Percentiles rank a stretch among this genome's conserved stretches.
These are phyloP conservation scores for Fusarium xylarioides DNA, from an alignment of 2,329 filamentous ascomycete species.

Conservation along the genomic window DNA sequence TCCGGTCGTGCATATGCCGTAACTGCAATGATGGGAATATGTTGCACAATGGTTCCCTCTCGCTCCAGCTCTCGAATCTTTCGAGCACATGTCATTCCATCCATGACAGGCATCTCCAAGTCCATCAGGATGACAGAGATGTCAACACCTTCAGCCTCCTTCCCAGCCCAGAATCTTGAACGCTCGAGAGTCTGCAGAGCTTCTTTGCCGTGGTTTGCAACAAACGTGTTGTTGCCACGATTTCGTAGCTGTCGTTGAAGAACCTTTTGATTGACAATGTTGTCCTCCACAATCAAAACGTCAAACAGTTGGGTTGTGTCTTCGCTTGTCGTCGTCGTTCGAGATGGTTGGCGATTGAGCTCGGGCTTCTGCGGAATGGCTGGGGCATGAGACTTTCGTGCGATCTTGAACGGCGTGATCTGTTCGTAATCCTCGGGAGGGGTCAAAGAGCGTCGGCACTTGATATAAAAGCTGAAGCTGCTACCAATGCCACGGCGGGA, in stretches of 20 bases:
- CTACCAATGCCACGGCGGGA: constrained; percentile 74
- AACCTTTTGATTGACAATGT: constrained; percentile 73
- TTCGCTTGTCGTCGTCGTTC: constrained; percentile 9
- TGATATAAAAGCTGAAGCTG: constrained; percentile 81
- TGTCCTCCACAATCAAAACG: constrained; percentile 74
- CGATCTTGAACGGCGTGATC: constrained; percentile 49
- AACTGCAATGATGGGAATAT: constrained; percentile 84
- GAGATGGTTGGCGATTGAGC: constrained; percentile 27
- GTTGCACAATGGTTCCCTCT: constrained; percentile 66
- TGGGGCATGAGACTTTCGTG: constrained; percentile 42
- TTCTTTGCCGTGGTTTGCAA: constrained; percentile 72
- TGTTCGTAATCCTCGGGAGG: constrained; percentile 51
- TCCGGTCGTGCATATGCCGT: constrained; percentile 81
- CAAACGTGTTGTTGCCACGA: constrained; percentile 67
- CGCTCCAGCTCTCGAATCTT: constrained; percentile 74
- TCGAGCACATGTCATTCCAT: constrained; percentile 77
- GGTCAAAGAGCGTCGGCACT: constrained; percentile 65
- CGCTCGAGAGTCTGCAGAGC: constrained; percentile 66
- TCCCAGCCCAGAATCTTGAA: constrained; percentile 65
- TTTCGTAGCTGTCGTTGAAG: constrained; percentile 69
- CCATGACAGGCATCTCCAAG: constrained; percentile 85
- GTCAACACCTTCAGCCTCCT: constrained; percentile 58
- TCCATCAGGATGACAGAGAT: constrained; percentile 81
- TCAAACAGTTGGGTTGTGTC: constrained; percentile 53
- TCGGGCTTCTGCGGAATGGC: constrained; percentile 27